These are phyloP conservation scores for Calonectria multiphialidica DNA, from an alignment of 2,329 filamentous ascomycete genomes.

Conservation along the genomic window DNA sequence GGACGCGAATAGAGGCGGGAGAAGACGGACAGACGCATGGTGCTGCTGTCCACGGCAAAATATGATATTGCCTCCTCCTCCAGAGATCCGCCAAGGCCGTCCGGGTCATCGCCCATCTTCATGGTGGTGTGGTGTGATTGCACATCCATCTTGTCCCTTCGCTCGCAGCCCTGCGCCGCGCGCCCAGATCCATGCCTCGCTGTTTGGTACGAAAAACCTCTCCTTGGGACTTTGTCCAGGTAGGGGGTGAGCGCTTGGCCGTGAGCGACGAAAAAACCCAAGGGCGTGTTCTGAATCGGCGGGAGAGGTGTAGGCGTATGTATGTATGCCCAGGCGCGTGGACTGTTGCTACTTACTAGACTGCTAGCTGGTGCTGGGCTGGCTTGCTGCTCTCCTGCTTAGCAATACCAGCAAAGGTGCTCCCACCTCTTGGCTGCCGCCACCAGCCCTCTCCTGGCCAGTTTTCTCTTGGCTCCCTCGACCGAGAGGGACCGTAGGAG, in stretches of 20 bases:
- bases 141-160: neutral
- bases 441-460: neutral
- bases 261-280: neutral
- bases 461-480: neutral
- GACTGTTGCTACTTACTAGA: neutral
- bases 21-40: neutral
- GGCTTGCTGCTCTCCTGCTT: neutral
- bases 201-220: neutral
- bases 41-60: no score
- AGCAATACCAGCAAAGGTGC: conserved; percentile 3
- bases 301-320: neutral
- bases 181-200: conserved; percentile 4
- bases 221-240: neutral
- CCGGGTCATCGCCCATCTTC: neutral
- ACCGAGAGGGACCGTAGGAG: neutral
- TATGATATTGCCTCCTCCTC: neutral
- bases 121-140: conserved; percentile 20
- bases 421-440: neutral
- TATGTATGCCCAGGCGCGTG: no score
- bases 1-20: neutral
- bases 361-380: neutral
- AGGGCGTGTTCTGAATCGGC: neutral
- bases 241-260: neutral
- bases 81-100: neutral
- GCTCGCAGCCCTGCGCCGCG: neutral